phyloP scores from a whole-genome alignment of 1,284 basidiomycete genomes.

The Heterobasidion occidentale region DNA sequence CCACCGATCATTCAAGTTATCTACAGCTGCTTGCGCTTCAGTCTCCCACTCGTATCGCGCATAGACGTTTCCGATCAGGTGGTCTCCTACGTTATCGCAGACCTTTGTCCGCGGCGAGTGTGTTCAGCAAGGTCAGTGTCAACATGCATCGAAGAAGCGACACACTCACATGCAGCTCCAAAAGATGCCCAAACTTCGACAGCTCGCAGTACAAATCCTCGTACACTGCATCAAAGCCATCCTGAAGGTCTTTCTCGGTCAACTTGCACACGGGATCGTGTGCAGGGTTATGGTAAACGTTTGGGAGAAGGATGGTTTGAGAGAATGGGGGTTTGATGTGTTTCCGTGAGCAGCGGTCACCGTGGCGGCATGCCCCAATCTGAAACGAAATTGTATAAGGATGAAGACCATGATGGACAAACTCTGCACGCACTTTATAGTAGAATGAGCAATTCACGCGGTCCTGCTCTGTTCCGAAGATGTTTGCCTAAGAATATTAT shows the following conservation, averaged over 20 bases:
- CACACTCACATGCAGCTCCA: constrained; percentile 84
- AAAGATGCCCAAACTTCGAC: constrained; percentile 89
- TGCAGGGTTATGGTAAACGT: constrained; percentile 97
- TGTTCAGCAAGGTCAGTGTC: neutral
- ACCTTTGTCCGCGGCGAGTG: constrained; percentile 42
- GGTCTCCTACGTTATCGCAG: constrained; percentile 99
- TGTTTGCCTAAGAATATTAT: constrained; percentile 53
- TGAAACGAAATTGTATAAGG: constrained; percentile 20
- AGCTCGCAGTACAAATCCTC: constrained; percentile 93
- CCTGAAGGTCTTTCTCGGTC: constrained; percentile 82
- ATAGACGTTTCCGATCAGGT: constrained; percentile 98
- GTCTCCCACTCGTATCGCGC: constrained; percentile 98
- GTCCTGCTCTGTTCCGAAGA: constrained; percentile 87
- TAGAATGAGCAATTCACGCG: constrained; percentile 95
- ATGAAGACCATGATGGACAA: constrained; percentile 5
- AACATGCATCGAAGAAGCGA: neutral
- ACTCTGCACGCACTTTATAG: constrained; percentile 61
- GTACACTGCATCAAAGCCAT: constrained; percentile 96
- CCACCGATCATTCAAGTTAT: constrained; percentile 94
- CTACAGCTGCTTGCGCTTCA: constrained; percentile 91
- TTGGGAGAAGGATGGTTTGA: constrained; percentile 95
- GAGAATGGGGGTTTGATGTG: constrained; percentile 98
- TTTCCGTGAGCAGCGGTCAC: constrained; percentile 94
- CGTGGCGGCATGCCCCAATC: constrained; percentile 94
- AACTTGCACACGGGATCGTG: constrained; percentile 87